phyloP scores from a whole-genome alignment of 352 stramenopile species.

The Globisporangium lucens region DNA sequence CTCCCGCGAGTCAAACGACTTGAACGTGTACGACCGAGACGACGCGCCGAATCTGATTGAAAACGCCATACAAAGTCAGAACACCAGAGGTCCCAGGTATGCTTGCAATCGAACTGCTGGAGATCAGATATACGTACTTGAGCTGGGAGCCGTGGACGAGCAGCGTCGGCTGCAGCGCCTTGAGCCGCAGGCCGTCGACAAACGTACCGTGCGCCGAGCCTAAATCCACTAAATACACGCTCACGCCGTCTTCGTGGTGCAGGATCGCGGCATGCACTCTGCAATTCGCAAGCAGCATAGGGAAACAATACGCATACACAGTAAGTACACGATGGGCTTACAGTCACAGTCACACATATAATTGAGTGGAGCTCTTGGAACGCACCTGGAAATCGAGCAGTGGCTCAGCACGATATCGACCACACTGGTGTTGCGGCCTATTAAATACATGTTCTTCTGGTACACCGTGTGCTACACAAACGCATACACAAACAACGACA shows the following conservation, averaged over 20 bases:
- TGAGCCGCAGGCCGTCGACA: slow-evolving; percentile 59
- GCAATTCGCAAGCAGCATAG: not conserved
- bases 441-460: slow-evolving; percentile 71
- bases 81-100: not conserved
- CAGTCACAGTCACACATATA: not conserved
- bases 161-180: slow-evolving; percentile 64
- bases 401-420: slow-evolving; percentile 82
- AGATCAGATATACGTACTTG: slow-evolving; percentile 25
- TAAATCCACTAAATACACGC: slow-evolving; percentile 70
- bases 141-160: slow-evolving; percentile 58
- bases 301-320: not conserved
- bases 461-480: slow-evolving; percentile 64
- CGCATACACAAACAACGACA: not conserved
- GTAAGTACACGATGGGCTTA: not conserved
- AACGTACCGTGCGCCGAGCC: slow-evolving; percentile 78
- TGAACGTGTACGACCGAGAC: slow-evolving; percentile 80
- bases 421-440: slow-evolving; percentile 68
- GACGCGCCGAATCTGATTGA: slow-evolving; percentile 59
- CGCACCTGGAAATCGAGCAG: slow-evolving; percentile 69
- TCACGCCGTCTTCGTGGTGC: slow-evolving; percentile 69
- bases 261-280: slow-evolving; percentile 71
- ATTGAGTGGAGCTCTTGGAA: not conserved
- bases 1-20: slow-evolving; percentile 72
- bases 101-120: not conserved
- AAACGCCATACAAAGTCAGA: slow-evolving; percentile 2